A percentile compares a stretch with the other conserved stretches of the same genome.
These are phyloP conservation scores for Phytophthora pinifolia DNA, from an alignment of 352 stramenopile genomes.

Conservation along the genomic window DNA sequence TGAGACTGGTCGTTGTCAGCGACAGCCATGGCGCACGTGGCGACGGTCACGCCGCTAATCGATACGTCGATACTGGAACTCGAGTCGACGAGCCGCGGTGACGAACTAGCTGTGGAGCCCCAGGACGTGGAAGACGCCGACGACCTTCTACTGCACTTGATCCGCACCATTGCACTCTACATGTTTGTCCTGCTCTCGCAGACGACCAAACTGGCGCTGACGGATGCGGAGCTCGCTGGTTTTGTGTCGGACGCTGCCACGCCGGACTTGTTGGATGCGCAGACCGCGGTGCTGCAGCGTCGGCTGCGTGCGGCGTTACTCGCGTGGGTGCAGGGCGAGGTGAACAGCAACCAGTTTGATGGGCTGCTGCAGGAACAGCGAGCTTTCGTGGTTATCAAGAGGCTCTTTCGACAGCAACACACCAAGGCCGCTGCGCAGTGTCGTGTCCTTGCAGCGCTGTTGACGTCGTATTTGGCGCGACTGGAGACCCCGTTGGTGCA, in stretches of 20 bases:
- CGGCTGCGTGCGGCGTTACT: constrained; percentile 44
- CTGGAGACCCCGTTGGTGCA: constrained; percentile 50
- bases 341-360: constrained; percentile 65
- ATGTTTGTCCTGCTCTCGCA: constrained; percentile 59
- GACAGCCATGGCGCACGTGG: neutral
- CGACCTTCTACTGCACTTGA: constrained; percentile 55
- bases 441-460: constrained; percentile 40
- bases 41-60: neutral
- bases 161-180: constrained; percentile 63
- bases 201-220: constrained; percentile 25
- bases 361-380: constrained; percentile 55
- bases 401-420: constrained; percentile 52
- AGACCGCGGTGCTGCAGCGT: constrained; percentile 27
- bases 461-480: constrained; percentile 46
- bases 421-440: constrained; percentile 34
- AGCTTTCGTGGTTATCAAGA: constrained; percentile 50
- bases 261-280: constrained; percentile 34
- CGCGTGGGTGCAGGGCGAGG: constrained; percentile 43
- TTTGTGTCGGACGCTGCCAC: constrained; percentile 21
- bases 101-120: constrained; percentile 3
- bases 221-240: constrained; percentile 39
- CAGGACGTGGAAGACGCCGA: constrained; percentile 17
- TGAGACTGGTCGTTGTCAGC: constrained; percentile 4
- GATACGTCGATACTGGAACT: neutral
- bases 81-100: neutral